A percentile compares a stretch with the other conserved stretches of the same genome.
Evolutionary conservation across 768 basidiomycete species (phyloP).

Genomic region (Podaxis rugospora): DNA sequence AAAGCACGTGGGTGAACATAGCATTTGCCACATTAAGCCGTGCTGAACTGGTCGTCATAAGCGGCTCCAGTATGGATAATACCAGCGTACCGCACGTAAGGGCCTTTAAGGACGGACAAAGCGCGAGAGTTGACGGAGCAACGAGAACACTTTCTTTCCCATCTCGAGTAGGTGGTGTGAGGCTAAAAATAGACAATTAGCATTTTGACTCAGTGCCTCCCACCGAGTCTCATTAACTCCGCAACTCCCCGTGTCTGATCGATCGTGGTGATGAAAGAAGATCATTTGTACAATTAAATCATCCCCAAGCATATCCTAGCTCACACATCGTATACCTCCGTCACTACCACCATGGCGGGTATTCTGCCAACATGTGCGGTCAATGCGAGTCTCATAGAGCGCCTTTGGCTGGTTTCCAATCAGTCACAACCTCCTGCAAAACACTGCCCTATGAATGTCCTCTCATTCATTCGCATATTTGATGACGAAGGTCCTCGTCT

Average conservation of each 20-base stretch:
- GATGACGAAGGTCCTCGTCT: not conserved
- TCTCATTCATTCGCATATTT: not conserved
- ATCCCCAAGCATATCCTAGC: too few relatives aligned
- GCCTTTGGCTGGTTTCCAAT: not conserved
- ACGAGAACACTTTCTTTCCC: not conserved
- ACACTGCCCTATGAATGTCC: not conserved
- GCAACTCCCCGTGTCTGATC: not conserved
- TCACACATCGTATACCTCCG: not conserved
- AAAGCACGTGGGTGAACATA: slow-evolving; percentile 5
- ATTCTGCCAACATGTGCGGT: not conserved
- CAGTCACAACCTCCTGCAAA: not conserved
- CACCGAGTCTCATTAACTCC: not conserved
- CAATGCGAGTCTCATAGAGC: not conserved
- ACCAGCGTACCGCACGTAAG: not conserved
- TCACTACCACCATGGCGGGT: not conserved
- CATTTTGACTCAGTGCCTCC: not conserved
- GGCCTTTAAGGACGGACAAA: not conserved
- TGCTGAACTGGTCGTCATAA: not conserved
- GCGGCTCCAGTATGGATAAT: not conserved
- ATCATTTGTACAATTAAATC: too few relatives aligned
- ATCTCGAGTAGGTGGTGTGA: not conserved
- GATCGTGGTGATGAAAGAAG: too few relatives aligned
- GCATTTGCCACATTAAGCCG: not conserved
- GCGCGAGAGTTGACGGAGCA: not conserved
- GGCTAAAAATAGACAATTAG: not conserved